These are phyloP conservation scores for Fomitopsis serialis DNA, from an alignment of 768 basidiomycete genomes.

Conservation along the genomic window DNA sequence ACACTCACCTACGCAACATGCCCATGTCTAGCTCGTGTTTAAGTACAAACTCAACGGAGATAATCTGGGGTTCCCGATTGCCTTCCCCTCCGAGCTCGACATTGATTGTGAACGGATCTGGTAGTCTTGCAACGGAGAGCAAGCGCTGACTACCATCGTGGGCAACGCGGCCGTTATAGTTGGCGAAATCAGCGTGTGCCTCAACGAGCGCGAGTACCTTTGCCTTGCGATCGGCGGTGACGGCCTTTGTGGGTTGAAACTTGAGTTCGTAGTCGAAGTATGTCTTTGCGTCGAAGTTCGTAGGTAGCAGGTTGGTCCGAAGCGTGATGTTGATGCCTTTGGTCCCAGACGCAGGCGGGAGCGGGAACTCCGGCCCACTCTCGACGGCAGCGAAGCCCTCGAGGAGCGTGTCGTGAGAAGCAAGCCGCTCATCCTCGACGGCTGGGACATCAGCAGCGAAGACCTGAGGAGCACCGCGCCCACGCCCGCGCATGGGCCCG, in stretches of 20 bases:
- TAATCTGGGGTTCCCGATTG: constrained; percentile 17
- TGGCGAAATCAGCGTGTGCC: constrained; percentile 25
- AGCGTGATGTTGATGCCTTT: constrained; percentile 40
- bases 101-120: constrained; percentile 25
- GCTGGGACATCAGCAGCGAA: constrained; percentile 2
- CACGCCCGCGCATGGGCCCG: no score
- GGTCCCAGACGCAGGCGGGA: constrained; percentile 51
- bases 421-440: neutral
- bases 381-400: constrained; percentile 24
- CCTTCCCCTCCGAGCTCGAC: constrained; percentile 34
- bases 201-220: constrained; percentile 54
- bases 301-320: constrained; percentile 37
- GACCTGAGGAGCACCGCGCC: neutral
- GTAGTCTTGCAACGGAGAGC: constrained; percentile 31
- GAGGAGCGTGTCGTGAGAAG: constrained; percentile 12
- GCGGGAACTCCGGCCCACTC: constrained; percentile 23
- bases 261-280: constrained; percentile 52
- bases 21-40: constrained; percentile 22
- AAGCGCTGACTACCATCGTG: constrained; percentile 37
- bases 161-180: constrained; percentile 39
- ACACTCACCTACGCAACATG: constrained; percentile 27
- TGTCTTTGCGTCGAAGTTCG: constrained; percentile 39
- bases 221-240: constrained; percentile 32
- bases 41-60: constrained; percentile 30
- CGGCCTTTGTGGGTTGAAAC: constrained; percentile 36